Percentiles rank a stretch among this genome's conserved stretches.
These are phyloP conservation scores for Eucalyptus marginata DNA, from an alignment of 345 rosid genomes.

Conservation along the genomic window DNA sequence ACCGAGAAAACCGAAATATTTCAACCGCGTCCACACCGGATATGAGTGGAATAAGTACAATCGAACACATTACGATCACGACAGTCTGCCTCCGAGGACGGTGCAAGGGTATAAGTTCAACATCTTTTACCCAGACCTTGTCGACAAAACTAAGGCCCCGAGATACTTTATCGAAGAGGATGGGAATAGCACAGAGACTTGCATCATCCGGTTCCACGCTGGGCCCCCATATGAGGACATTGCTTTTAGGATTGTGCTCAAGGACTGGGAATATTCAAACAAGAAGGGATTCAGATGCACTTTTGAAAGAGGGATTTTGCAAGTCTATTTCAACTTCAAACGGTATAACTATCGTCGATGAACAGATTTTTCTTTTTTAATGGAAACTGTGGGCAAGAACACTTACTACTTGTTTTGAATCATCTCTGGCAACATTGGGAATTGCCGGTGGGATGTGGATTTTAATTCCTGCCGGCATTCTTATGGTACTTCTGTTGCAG, in stretches of 20 bases:
- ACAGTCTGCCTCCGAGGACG: constrained; percentile 85
- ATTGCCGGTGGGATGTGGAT: background rate
- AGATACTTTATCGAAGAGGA: constrained; percentile 62
- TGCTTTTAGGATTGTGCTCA: constrained; percentile 74
- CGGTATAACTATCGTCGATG: background rate
- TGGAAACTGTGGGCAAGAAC: background rate
- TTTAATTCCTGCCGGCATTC: background rate
- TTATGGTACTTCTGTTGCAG: background rate
- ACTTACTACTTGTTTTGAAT: background rate
- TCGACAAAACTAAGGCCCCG: constrained; percentile 83
- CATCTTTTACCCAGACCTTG: constrained; percentile 89
- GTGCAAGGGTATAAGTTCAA: constrained; percentile 96
- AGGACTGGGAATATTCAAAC: background rate
- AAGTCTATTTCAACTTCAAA: background rate
- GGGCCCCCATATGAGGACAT: constrained; percentile 93
- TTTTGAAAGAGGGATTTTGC: background rate
- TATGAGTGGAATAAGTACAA: constrained; percentile 96
- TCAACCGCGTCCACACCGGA: constrained; percentile 86
- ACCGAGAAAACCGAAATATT: constrained; percentile 87
- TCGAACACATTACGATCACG: constrained; percentile 89
- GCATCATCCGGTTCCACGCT: constrained; percentile 79
- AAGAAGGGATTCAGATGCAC: background rate
- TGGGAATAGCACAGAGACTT: constrained; percentile 63
- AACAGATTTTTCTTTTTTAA: background rate
- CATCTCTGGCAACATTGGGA: background rate